phyloP scores from a whole-genome alignment of 192 early-diverging fungal species.

The Dissophora ornata region DNA sequence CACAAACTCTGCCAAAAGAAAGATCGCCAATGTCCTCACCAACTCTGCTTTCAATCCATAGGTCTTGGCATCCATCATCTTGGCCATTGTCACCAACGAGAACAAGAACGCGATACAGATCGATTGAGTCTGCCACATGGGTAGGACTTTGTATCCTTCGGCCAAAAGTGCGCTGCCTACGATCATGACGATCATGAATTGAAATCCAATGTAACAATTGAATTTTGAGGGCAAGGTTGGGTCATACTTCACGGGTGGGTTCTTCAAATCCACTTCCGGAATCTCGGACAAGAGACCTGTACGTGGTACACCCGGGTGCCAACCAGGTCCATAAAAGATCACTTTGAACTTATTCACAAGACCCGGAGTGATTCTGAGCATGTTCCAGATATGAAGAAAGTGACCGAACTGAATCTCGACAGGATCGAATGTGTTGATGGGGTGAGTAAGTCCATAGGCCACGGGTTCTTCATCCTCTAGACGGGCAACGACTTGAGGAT shows the following conservation, averaged over 20 bases:
- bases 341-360: constrained; percentile 59
- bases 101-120: constrained; percentile 31
- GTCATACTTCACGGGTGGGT: constrained; percentile 59
- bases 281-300: constrained; percentile 58
- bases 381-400: constrained; percentile 59
- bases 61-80: constrained; percentile 51
- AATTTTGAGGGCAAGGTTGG: constrained; percentile 53
- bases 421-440: constrained; percentile 71
- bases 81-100: constrained; percentile 29
- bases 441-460: constrained; percentile 66
- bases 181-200: constrained; percentile 49
- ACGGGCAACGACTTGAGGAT: constrained; percentile 40
- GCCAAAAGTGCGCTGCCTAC: constrained; percentile 38
- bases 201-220: constrained; percentile 56
- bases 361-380: constrained; percentile 55
- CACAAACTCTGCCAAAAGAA: constrained; percentile 46
- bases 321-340: constrained; percentile 67
- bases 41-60: constrained; percentile 45
- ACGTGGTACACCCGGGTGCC: constrained; percentile 62
- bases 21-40: constrained; percentile 28
- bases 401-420: constrained; percentile 65
- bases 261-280: constrained; percentile 55
- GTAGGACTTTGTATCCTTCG: constrained; percentile 49
- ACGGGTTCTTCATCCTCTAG: constrained; percentile 62
- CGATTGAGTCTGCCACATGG: constrained; percentile 35